These are phyloP conservation scores for Pythium guiyangense DNA, from an alignment of 352 stramenopile species.

Conservation along the genomic window DNA sequence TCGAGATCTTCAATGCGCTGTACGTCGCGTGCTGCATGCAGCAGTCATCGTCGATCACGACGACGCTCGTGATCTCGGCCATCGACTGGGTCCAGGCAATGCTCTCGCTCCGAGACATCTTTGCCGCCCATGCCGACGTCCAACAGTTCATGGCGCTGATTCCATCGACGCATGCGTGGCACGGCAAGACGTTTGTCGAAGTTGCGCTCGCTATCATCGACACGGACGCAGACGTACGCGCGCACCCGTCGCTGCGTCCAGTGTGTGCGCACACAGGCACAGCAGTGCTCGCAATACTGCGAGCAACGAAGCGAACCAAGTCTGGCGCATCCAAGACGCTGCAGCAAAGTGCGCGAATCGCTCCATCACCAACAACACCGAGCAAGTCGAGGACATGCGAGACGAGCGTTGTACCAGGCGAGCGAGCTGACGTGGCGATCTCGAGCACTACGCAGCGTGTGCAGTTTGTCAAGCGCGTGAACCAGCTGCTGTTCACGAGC, in stretches of 20 bases:
- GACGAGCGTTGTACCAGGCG: neutral
- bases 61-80: constrained; percentile 10
- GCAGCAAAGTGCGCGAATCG: neutral
- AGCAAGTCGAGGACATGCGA: neutral
- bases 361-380: neutral
- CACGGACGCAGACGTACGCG: neutral
- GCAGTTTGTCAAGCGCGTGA: neutral
- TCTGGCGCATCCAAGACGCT: neutral
- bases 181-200: constrained; percentile 2
- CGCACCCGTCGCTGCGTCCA: neutral
- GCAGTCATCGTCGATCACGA: constrained; percentile 12
- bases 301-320: neutral
- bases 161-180: neutral
- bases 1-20: constrained; percentile 25
- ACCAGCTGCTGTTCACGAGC: constrained; percentile 8
- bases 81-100: constrained; percentile 6
- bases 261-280: neutral
- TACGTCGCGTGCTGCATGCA: constrained; percentile 24
- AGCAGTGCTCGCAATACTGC: neutral
- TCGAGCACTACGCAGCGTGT: neutral
- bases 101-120: constrained; percentile 4
- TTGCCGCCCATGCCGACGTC: neutral
- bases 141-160: constrained; percentile 1
- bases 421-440: neutral
- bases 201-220: constrained; percentile 9